phyloP scores from a whole-genome alignment of 2,329 filamentous ascomycete species.

The Grosmannia serpens region DNA sequence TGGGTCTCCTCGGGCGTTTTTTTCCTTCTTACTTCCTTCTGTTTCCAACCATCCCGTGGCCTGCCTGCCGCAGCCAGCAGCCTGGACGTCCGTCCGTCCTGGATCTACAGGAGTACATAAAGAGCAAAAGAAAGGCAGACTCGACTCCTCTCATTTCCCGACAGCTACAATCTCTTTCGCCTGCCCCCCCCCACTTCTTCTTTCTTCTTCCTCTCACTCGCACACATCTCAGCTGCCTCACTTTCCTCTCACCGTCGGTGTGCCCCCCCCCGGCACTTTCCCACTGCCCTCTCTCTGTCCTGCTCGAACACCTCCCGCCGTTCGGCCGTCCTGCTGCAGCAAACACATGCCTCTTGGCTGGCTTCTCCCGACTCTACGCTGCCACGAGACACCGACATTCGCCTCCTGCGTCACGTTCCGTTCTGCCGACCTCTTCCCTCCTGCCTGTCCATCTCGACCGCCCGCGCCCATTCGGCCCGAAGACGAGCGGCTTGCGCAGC shows the following conservation, averaged over 20 bases:
- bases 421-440: neutral
- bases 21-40: neutral
- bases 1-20: neutral
- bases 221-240: neutral
- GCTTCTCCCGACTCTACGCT: neutral
- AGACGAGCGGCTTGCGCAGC: neutral
- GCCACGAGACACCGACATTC: neutral
- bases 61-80: neutral
- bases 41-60: neutral
- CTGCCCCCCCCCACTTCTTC: neutral
- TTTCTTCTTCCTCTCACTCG: neutral
- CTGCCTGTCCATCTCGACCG: neutral
- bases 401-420: neutral
- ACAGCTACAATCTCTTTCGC: neutral
- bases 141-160: neutral
- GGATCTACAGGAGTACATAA: neutral
- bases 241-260: neutral
- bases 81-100: neutral
- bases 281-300: neutral
- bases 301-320: neutral
- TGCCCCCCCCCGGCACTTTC: neutral
- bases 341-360: too few species aligned
- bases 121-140: neutral
- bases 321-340: too few species aligned
- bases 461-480: neutral